Base-by-base conservation (phyloP, 139 green algal species). In the Asterochloris sp. region DNA sequence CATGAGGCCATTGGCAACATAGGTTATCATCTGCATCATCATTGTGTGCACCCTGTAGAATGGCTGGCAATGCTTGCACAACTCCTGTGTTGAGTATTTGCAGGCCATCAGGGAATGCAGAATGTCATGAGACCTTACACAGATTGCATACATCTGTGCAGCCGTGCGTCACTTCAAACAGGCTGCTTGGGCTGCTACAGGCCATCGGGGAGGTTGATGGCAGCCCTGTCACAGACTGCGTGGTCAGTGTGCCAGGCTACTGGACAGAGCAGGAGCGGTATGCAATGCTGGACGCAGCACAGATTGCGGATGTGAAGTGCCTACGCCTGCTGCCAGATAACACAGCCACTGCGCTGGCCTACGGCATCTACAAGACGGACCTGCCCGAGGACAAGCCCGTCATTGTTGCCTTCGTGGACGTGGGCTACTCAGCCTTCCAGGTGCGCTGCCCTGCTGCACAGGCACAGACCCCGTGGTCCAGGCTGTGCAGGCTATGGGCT, bases 291-390 rank as follows among this genome's bases (percentile, higher is more conserved):
- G 90, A 93, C 76, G 93, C 92, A 12, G 84, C 87, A 16, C 82
- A 91, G 78, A 96, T 98, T 66, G 93, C 94, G 13, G 93, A 94
- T 26, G 83, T 99, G 13, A 96, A 97, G 85, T 96, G 92, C 86
- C 86, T 99, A 85, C 92, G 97, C 29, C 88, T 99, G 66, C 92
- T 99, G 86, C 95, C 98, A 84, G 97, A 99, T 63, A 98, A 91
- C 21, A 98, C 97, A 21, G 96, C 97, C 78, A 97, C 94, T 1
- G 97, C 97, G 12, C 92, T 99, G 60, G 87, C 93, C 16, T 99
- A 98, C 83, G 97, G 97, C 82, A 99, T 99, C 84, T 99, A 97
- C 92, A 99, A 99, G 88, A 98, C 95, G 14, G 96, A 99, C 83
- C 91, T 99, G 64, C 92, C 95, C 9, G 96, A 98, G 74, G 89